These are phyloP conservation scores for Bombardia bombarda DNA, from an alignment of 495 filamentous ascomycete species.

Conservation along the genomic window DNA sequence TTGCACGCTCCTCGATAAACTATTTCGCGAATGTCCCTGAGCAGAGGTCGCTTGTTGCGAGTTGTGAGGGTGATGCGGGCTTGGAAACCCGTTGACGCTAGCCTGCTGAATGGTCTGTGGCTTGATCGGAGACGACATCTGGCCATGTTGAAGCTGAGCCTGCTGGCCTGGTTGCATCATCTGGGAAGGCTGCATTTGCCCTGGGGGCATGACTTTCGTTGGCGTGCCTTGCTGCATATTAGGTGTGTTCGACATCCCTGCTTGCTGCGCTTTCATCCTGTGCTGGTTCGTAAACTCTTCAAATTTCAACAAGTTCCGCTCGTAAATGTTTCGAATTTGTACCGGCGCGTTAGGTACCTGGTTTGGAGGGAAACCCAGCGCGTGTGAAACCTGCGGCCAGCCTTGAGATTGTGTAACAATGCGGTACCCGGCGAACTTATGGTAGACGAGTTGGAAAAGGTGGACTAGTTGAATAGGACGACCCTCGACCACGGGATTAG, in stretches of 20 bases:
- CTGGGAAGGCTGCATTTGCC: constrained; percentile 38
- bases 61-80: constrained; percentile 35
- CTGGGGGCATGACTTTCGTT: constrained; percentile 26
- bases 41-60: constrained; percentile 26
- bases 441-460: constrained; percentile 68
- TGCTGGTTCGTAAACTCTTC: constrained; percentile 66
- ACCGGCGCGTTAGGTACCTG: constrained; percentile 57
- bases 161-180: constrained; percentile 40
- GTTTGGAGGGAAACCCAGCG: constrained; percentile 55
- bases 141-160: constrained; percentile 39
- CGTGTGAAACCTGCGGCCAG: constrained; percentile 65
- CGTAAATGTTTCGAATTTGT: constrained; percentile 65
- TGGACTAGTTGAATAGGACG: constrained; percentile 62
- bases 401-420: constrained; percentile 56
- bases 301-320: constrained; percentile 62
- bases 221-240: constrained; percentile 29
- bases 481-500: constrained; percentile 59
- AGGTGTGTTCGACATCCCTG: constrained; percentile 12
- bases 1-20: constrained; percentile 34
- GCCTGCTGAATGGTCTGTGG: constrained; percentile 38
- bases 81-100: constrained; percentile 41
- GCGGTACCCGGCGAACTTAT: constrained; percentile 65
- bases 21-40: constrained; percentile 30
- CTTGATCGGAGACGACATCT: constrained; percentile 42
- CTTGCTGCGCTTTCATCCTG: constrained; percentile 49